phyloP scores from a whole-genome alignment of 1,284 basidiomycete genomes.

The Moesziomyces antarcticus region DNA sequence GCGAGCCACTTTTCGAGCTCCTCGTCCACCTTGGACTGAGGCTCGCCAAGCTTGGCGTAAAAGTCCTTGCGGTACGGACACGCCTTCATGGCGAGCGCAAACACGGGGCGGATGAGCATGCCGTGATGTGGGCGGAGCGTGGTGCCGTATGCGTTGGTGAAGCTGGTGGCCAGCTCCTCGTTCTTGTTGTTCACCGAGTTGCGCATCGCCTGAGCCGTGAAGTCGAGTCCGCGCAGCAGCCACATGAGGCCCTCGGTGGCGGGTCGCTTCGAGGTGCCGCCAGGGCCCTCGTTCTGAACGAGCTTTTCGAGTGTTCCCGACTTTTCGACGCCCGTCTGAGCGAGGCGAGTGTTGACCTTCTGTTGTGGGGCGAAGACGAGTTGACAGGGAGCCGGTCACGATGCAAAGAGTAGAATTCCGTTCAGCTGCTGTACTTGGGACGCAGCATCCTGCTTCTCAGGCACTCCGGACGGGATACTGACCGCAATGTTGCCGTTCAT shows the following conservation, averaged over 20 bases:
- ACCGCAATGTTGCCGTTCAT: constrained; percentile 87
- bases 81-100: constrained; percentile 94
- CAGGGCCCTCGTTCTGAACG: constrained; percentile 81
- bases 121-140: constrained; percentile 88
- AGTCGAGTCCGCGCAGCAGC: constrained; percentile 88
- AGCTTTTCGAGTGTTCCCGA: constrained; percentile 86
- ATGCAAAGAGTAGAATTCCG: no score
- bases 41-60: constrained; percentile 84
- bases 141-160: constrained; percentile 83
- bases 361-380: constrained; percentile 16
- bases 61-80: constrained; percentile 92
- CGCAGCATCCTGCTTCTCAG: background rate
- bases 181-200: constrained; percentile 76
- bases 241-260: constrained; percentile 93
- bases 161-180: constrained; percentile 80
- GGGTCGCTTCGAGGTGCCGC: constrained; percentile 80
- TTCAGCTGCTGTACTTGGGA: background rate
- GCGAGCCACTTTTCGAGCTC: constrained; percentile 83
- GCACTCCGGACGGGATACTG: constrained; percentile 3
- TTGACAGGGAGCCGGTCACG: background rate
- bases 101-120: constrained; percentile 85
- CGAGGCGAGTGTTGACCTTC: constrained; percentile 78
- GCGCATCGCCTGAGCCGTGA: constrained; percentile 87
- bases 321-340: constrained; percentile 72
- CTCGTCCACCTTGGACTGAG: constrained; percentile 76